A percentile compares a stretch with the other conserved stretches of the same genome.
Conservation (phyloP, 352 stramenopile genomes). For the Globisporangium heterothallicum region DNA sequence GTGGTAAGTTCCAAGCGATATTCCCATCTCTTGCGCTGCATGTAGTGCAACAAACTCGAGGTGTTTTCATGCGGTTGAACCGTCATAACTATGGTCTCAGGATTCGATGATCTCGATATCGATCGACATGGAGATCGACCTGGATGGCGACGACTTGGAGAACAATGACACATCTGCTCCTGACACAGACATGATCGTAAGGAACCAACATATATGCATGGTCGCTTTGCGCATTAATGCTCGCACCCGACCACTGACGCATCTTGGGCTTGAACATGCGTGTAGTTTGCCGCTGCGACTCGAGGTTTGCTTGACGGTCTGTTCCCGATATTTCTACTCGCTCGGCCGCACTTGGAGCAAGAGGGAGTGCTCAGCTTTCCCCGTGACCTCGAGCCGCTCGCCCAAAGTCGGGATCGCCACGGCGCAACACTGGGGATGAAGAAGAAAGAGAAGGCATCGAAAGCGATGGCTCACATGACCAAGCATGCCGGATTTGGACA, state of each 20-base stretch:
- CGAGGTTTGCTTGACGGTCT: constrained; percentile 9
- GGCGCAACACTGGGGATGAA: constrained; percentile 3
- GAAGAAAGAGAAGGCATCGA: constrained; percentile 12
- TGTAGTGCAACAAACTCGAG: neutral
- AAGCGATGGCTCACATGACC: constrained; percentile 2
- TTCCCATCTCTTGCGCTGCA: neutral
- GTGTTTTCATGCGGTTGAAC: too few species aligned
- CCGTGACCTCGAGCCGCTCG: constrained; percentile 3
- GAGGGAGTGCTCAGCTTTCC: constrained; percentile 7
- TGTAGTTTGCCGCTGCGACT: constrained; percentile 4
- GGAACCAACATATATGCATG: neutral
- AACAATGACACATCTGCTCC: neutral
- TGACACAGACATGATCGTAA: neutral
- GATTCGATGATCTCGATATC: constrained; percentile 5
- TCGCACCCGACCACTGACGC: too few species aligned
- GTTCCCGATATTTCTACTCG: constrained; percentile 1
- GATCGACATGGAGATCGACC: neutral
- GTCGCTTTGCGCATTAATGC: too few species aligned
- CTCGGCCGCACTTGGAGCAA: neutral
- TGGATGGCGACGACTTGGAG: neutral
- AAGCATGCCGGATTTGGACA: constrained; percentile 11
- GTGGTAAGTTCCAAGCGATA: neutral
- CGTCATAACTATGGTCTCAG: too few species aligned
- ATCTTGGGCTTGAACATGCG: neutral
- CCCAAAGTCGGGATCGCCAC: constrained; percentile 4